These are phyloP conservation scores for Verticillium longisporum DNA, from an alignment of 2,329 filamentous ascomycete species.

Conservation along the genomic window DNA sequence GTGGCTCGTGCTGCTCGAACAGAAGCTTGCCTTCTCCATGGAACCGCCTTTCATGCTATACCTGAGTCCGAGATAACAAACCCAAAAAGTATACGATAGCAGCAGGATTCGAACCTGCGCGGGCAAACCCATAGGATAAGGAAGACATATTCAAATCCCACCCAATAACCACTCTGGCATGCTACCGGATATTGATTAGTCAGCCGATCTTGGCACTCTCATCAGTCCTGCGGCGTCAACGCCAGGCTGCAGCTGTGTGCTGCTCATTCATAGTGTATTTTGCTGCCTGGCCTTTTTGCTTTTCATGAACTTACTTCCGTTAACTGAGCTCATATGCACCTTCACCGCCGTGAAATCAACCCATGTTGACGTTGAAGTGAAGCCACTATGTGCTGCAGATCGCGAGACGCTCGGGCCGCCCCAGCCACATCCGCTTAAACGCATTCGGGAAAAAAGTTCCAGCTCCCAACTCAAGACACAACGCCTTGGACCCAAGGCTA, in stretches of 20 bases:
- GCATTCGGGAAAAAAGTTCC: background rate
- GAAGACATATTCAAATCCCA: background rate
- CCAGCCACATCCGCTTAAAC: background rate
- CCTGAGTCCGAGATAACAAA: background rate
- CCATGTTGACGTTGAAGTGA: background rate
- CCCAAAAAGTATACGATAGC: background rate
- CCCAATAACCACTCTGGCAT: background rate
- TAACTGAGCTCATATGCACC: no score
- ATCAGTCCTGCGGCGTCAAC: no score
- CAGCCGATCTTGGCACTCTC: no score
- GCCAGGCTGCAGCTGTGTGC: no score
- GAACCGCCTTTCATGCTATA: no score
- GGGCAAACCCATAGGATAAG: background rate
- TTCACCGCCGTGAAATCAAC: no score
- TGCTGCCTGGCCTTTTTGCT: no score
- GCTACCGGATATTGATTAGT: background rate
- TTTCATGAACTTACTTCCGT: no score
- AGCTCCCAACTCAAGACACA: background rate
- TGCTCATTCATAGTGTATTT: no score
- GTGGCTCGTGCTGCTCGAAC: no score
- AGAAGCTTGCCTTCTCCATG: no score
- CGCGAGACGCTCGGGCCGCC: background rate
- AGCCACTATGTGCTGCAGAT: background rate
- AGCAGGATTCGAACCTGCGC: background rate
- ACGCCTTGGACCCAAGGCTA: background rate